Conservation (phyloP, 768 basidiomycete species). For the Roridomyces roridus region DNA sequence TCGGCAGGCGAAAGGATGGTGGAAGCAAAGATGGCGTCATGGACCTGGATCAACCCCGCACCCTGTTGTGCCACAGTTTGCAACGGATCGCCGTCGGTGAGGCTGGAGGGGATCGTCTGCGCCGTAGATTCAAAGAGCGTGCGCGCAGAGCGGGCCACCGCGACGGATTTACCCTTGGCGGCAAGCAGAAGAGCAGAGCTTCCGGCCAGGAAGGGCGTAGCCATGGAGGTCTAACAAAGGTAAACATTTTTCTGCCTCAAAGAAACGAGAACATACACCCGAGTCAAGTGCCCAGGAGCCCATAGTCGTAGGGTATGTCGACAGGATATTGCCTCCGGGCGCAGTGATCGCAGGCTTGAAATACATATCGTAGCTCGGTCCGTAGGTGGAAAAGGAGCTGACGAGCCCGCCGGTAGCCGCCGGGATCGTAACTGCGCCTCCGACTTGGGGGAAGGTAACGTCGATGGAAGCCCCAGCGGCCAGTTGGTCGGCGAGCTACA, state of each 20-base stretch:
- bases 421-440: slow-evolving; percentile 48
- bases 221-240: slow-evolving; percentile 53
- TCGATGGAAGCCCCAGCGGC: slow-evolving; percentile 48
- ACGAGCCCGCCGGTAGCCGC: slow-evolving; percentile 62
- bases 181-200: slow-evolving; percentile 50
- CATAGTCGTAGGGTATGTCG: slow-evolving; percentile 47
- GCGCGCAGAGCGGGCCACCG: slow-evolving; percentile 34
- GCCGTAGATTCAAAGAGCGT: slow-evolving; percentile 52
- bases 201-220: slow-evolving; percentile 53
- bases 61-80: slow-evolving; percentile 62
- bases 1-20: slow-evolving; percentile 61
- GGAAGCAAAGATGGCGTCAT: slow-evolving; percentile 58
- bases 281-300: slow-evolving; percentile 47
- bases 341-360: slow-evolving; percentile 62
- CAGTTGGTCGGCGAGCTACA: slow-evolving; percentile 56
- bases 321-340: slow-evolving; percentile 59
- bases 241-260: no score
- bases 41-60: slow-evolving; percentile 62
- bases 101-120: slow-evolving; percentile 45
- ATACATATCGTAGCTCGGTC: slow-evolving; percentile 65
- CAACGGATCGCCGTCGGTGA: slow-evolving; percentile 54
- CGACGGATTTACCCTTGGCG: slow-evolving; percentile 41
- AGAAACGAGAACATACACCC: no score
- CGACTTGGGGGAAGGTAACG: slow-evolving; percentile 55
- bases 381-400: slow-evolving; percentile 60